phyloP scores from a whole-genome alignment of 1,284 basidiomycete species.

The Dichomitus squalens region DNA sequence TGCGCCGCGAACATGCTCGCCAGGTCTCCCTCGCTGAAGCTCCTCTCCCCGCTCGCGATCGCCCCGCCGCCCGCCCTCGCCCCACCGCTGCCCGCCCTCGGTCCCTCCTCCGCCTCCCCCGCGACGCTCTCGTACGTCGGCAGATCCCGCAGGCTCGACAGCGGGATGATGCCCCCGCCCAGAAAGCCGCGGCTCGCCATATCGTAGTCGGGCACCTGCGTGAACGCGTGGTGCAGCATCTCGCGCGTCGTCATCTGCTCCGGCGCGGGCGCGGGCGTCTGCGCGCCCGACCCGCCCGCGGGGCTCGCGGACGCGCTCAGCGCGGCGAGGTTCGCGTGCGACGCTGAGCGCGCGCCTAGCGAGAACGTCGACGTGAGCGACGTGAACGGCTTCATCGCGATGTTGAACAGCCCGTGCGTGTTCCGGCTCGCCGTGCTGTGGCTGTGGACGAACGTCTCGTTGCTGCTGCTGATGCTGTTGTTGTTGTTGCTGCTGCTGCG shows the following conservation, averaged over 20 bases:
- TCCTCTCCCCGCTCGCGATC: conserved; percentile 24
- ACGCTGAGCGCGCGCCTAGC: conserved; percentile 38
- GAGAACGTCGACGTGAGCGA: conserved; percentile 39
- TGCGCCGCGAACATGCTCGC: conserved; percentile 28
- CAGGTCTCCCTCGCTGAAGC: conserved; percentile 32
- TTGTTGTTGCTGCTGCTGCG: no score
- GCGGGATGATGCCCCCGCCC: conserved; percentile 82
- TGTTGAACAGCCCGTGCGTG: conserved; percentile 55
- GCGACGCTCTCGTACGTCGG: conserved; percentile 78
- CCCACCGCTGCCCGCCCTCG: conserved; percentile 20
- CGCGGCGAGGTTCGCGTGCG: conserved; percentile 35
- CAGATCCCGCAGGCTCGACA: conserved; percentile 71
- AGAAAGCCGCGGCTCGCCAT: conserved; percentile 76
- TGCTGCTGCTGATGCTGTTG: no score
- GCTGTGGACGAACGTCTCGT: conserved; percentile 55
- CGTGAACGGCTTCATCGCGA: conserved; percentile 65
- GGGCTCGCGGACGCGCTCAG: conserved; percentile 4
- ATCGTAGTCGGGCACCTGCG: conserved; percentile 83
- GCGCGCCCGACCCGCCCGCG: conserved; percentile 1
- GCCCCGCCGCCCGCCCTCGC: conserved; percentile 19
- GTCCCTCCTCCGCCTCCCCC: conserved; percentile 25
- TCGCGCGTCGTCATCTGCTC: conserved; percentile 39
- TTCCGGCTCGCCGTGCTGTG: conserved; percentile 51
- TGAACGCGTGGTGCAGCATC: conserved; percentile 60
- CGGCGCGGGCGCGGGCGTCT: conserved; percentile 13